Conservation (phyloP, 352 stramenopile species). For the Achlya hypogyna region DNA sequence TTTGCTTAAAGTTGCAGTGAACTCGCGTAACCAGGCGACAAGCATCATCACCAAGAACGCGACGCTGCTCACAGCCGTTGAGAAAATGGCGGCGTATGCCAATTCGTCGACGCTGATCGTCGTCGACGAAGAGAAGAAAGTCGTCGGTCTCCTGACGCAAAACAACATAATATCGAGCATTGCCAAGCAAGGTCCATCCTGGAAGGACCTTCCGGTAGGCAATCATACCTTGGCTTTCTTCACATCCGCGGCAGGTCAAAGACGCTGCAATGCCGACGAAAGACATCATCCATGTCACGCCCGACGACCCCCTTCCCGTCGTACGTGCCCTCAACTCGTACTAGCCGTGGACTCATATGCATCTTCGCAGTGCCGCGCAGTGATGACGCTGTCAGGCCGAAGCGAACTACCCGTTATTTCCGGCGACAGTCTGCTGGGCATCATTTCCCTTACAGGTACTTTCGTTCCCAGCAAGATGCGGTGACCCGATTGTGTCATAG, state of each 20-base stretch:
- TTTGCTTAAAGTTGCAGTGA: conserved; percentile 54
- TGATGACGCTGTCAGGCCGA: conserved; percentile 64
- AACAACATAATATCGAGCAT: conserved; percentile 51
- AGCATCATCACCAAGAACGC: conserved; percentile 58
- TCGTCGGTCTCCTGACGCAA: conserved; percentile 76
- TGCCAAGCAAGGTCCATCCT: conserved; percentile 26
- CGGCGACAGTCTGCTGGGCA: conserved; percentile 58
- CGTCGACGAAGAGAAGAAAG: conserved; percentile 49
- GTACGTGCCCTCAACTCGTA: conserved; percentile 24
- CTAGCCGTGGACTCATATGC: neutral
- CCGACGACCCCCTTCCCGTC: conserved; percentile 60
- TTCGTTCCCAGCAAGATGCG: neutral
- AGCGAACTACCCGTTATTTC: conserved; percentile 59
- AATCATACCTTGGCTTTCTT: neutral
- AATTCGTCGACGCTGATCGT: conserved; percentile 73
- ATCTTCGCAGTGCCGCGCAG: conserved; percentile 47
- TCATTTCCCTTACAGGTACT: conserved; percentile 59
- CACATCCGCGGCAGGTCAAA: conserved; percentile 34
- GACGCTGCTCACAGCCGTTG: conserved; percentile 55
- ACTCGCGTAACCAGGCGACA: conserved; percentile 65
- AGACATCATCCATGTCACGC: conserved; percentile 70
- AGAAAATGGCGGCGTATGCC: conserved; percentile 53
- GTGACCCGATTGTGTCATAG: neutral
- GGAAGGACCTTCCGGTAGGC: neutral
- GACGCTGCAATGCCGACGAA: conserved; percentile 56